These are phyloP conservation scores for Brettanomyces bruxellensis DNA, from an alignment of 805 yeast genomes.

Conservation along the genomic window DNA sequence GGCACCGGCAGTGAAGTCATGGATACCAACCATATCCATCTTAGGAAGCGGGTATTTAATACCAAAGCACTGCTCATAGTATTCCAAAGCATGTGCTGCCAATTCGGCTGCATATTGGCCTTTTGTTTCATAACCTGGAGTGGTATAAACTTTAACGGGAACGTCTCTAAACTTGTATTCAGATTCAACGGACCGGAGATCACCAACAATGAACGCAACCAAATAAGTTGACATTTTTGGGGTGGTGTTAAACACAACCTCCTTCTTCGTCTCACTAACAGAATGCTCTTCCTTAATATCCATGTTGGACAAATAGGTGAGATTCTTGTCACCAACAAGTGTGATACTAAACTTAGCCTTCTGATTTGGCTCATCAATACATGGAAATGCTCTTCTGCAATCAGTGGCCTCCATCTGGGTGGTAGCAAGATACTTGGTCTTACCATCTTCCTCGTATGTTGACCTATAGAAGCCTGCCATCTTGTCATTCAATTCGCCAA, in stretches of 20 bases:
- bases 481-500: slow-evolving; percentile 40
- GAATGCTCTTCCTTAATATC: slow-evolving; percentile 26
- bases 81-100: slow-evolving; percentile 46
- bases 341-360: slow-evolving; percentile 49
- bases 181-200: slow-evolving; percentile 44
- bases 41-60: slow-evolving; percentile 71
- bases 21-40: slow-evolving; percentile 74
- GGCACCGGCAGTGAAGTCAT: slow-evolving; percentile 74
- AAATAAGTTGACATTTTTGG: slow-evolving; percentile 49
- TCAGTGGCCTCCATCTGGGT: slow-evolving; percentile 58
- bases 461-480: slow-evolving; percentile 54
- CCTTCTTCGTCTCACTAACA: slow-evolving; percentile 10
- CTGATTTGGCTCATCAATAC: slow-evolving; percentile 47
- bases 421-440: slow-evolving; percentile 37
- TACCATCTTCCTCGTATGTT: slow-evolving; percentile 35
- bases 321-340: slow-evolving; percentile 27
- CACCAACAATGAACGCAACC: slow-evolving; percentile 52
- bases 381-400: slow-evolving; percentile 52
- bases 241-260: slow-evolving; percentile 35
- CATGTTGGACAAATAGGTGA: slow-evolving; percentile 39
- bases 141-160: slow-evolving; percentile 46
- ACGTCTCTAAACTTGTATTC: slow-evolving; percentile 36
- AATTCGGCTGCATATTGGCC: slow-evolving; percentile 41
- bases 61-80: slow-evolving; percentile 40
- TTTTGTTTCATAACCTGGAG: slow-evolving; percentile 36